Percentiles rank a stretch among this genome's conserved stretches.
These are phyloP conservation scores for Fusarium goolgardi DNA, from an alignment of 2,329 filamentous ascomycete genomes.

Conservation along the genomic window DNA sequence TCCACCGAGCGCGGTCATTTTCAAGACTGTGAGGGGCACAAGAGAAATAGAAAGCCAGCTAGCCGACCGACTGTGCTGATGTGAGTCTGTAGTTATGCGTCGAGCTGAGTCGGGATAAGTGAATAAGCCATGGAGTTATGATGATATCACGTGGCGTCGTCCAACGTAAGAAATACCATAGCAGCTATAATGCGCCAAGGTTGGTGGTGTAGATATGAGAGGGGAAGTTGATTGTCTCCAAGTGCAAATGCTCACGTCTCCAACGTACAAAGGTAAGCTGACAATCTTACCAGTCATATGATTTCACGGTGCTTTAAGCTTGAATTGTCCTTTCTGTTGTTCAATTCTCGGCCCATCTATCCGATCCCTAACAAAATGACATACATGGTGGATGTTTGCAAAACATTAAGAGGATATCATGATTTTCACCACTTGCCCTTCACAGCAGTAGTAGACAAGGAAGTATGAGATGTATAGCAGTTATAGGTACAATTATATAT, in stretches of 20 bases:
- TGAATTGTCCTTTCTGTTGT: neutral
- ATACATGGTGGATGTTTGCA: neutral
- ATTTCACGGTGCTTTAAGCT: neutral
- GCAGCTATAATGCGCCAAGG: neutral
- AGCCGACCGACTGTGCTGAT: neutral
- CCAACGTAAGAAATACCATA: constrained; percentile 7
- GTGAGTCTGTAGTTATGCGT: neutral
- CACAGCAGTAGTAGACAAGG: neutral
- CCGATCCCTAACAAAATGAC: neutral
- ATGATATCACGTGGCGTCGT: constrained; percentile 24
- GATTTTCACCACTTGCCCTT: neutral
- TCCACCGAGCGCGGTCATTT: constrained; percentile 14
- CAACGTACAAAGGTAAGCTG: neutral
- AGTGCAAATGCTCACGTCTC: neutral
- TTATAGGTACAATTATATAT: constrained; percentile 10
- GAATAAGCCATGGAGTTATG: neutral
- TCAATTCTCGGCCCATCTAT: no score
- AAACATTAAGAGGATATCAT: neutral
- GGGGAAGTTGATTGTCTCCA: neutral
- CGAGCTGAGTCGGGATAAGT: neutral
- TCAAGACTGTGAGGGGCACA: neutral
- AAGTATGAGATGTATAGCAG: neutral
- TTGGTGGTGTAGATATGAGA: neutral
- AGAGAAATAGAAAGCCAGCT: neutral
- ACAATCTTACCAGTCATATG: neutral